Percentiles rank a stretch among this genome's conserved stretches.
Conservation (phyloP, 192 early-diverging fungal species). For the Entomortierella beljakovae region DNA sequence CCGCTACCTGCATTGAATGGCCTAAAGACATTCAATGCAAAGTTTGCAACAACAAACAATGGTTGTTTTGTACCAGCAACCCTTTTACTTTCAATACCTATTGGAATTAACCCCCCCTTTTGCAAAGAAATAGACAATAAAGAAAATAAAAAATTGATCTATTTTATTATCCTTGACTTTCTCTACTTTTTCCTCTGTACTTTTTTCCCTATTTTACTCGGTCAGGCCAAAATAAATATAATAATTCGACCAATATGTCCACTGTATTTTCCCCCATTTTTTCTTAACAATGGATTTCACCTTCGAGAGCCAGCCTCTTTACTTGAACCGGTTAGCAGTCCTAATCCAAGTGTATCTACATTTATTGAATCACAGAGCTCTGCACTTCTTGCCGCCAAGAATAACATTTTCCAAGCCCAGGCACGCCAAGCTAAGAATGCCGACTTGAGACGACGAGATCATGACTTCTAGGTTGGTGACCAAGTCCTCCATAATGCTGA, state of each 20-base stretch:
- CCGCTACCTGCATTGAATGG: too few relatives aligned
- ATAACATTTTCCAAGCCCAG: neutral
- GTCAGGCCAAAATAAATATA: too few relatives aligned
- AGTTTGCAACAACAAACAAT: too few relatives aligned
- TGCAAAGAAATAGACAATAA: too few relatives aligned
- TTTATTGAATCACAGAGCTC: neutral
- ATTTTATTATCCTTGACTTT: too few relatives aligned
- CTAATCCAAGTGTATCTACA: neutral
- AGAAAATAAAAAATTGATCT: too few relatives aligned
- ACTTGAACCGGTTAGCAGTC: neutral
- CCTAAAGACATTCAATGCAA: too few relatives aligned
- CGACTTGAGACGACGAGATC: conserved; percentile 1
- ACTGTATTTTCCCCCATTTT: conserved; percentile 46
- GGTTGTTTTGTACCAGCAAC: too few relatives aligned
- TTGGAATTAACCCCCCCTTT: too few relatives aligned
- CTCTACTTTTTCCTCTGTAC: too few relatives aligned
- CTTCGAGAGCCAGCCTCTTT: conserved; percentile 8
- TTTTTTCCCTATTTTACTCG: too few relatives aligned
- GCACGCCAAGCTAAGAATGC: conserved; percentile 6
- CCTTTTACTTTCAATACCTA: too few relatives aligned
- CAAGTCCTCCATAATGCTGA: neutral
- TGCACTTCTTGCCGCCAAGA: neutral
- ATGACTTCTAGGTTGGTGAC: conserved; percentile 20
- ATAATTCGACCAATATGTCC: conserved; percentile 50
- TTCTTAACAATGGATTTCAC: conserved; percentile 37